Base-by-base conservation (phyloP, 257 asterid species). In the Osmanthus fragrans region DNA sequence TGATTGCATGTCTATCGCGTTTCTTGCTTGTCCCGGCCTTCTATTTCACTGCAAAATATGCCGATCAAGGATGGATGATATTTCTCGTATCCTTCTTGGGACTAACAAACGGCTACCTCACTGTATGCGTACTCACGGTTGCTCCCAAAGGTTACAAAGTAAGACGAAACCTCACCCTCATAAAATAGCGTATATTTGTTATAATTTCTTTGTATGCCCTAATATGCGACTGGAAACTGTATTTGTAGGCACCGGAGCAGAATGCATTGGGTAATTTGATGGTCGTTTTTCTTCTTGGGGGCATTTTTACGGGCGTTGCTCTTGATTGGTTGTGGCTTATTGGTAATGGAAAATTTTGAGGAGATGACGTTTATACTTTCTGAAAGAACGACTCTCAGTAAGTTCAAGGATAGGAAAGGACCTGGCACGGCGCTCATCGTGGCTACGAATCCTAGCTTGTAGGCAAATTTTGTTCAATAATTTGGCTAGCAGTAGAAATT, bases 91-190 rank as follows among this genome's bases (percentile, higher is more conserved):
- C 98, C 5, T 83, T 91, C 77, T 81, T 93, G 39, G 97, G 99
- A 30, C 73, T 95, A 25, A 88, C 97, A 0, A 95, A 95, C 15
- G 99, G 99, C 6, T 80, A 93, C 78, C 94, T 95, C 56, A 89
- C 97, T 0, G 96, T 93, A 0, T 93, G 96, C 78, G 93, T 88
- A 19, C 85, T 90, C 81, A 81, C 90, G 0, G 89, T 76, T 7
- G 97, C 97, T 73, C 99, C 98, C n/a, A 84, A 76, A 78, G 97
- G 96, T 9, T 95, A 90, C 76, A 93, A 88, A 96, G 99, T 92
- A 58, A 74, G 91, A 72, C 4, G 7, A 69, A 23, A 47, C 5
- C 70, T 4, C 54, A 27, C 34, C 47, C 36, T 27, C 66, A 16
- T 64, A 30, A 16, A 40, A 29, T 2, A 40, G 11, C 47, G 32